Evolutionary conservation across 1,284 basidiomycete genomes (phyloP), one percentile per base, ranked within the genome.

Genomic region (Pseudozyma pruni): DNA sequence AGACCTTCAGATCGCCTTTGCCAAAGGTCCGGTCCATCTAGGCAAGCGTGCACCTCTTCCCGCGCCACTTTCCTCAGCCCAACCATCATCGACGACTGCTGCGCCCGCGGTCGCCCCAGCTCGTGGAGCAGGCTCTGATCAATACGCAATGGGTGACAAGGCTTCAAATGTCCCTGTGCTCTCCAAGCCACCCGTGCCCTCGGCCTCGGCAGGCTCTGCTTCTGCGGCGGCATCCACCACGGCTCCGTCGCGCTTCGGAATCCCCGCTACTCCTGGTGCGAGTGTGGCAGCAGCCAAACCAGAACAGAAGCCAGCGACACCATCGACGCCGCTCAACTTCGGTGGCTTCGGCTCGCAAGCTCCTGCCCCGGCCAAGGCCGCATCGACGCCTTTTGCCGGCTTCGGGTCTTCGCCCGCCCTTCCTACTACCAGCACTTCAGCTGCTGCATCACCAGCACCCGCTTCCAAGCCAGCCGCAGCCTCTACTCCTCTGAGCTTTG

Each of bases 1-100:
- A 1, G 72, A 76, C 32, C 64, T 76, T 14, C 68, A 78, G 44
- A 76, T 78, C 22, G 72, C 73, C 2, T 75, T 78, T 37, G 74
- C 75, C 11, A 74, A 72, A 52, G 75, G 74, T 11, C 74, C 75
- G 5, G 67, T 78, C 27, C 53, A 69, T 7, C 47, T 76, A 8
- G 57, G 58, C 41, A 63, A 63, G 40, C 68, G 68, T 10, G 39
- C 38, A 22, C 53, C 49, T 54, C 44, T 38, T 4, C 46, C 51
- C 14, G 16, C 50, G 19, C 29, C 51, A 3, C 23, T 19, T 11
- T 14, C 19, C 14, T 7, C 56, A 14, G 23, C 32, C 22, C 11
- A n/a, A 6, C 7, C 41, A n/a, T 5, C 55, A 19, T 27, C 37
- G 19, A 16, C 35, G 22, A 27, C 23, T 8, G 8, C 52, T 13